These are phyloP conservation scores for Hordeum pubiflorum DNA, from an alignment of 202 grass and related monocot genomes.

Conservation along the genomic window DNA sequence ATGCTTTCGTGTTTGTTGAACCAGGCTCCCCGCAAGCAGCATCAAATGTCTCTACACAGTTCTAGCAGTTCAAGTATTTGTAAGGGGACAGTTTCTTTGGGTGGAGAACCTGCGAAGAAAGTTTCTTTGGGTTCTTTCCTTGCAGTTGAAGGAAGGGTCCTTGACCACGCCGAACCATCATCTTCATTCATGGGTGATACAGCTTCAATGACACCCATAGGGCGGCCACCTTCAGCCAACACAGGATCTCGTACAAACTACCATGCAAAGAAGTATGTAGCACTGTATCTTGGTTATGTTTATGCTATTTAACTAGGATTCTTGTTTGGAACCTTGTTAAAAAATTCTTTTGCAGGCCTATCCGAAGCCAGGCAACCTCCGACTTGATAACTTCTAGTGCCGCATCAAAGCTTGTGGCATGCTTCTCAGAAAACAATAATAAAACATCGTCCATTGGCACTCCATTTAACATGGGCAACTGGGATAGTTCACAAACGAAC, in stretches of 20 bases:
- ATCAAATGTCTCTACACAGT: slow-evolving; percentile 33
- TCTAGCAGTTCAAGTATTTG: slow-evolving; percentile 38
- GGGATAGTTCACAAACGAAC: slow-evolving; percentile 64
- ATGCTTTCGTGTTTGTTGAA: slow-evolving; percentile 33
- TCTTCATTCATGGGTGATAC: slow-evolving; percentile 37
- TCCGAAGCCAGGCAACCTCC: slow-evolving; percentile 24
- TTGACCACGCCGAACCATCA: slow-evolving; percentile 36
- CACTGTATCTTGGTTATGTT: slow-evolving; percentile 13
- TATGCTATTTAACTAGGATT: slow-evolving; percentile 12
- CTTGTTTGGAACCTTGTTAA: slow-evolving; percentile 6
- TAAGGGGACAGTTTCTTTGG: slow-evolving; percentile 34
- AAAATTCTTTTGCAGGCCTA: slow-evolving; percentile 48
- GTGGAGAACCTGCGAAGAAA: slow-evolving; percentile 31
- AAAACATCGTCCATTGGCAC: slow-evolving; percentile 34
- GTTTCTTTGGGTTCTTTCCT: slow-evolving; percentile 22
- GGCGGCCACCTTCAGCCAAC: slow-evolving; percentile 42
- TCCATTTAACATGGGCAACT: slow-evolving; percentile 53
- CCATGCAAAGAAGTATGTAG: slow-evolving; percentile 56
- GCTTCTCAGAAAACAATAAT: slow-evolving; percentile 47
- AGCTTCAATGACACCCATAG: slow-evolving; percentile 48
- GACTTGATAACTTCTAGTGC: slow-evolving; percentile 24
- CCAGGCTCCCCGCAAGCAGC: slow-evolving; percentile 64
- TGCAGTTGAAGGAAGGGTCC: slow-evolving; percentile 34
- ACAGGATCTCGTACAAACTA: slow-evolving; percentile 42
- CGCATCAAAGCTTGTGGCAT: slow-evolving; percentile 26